Conservation (phyloP, 352 stramenopile genomes). For the Phytophthora lateralis region DNA sequence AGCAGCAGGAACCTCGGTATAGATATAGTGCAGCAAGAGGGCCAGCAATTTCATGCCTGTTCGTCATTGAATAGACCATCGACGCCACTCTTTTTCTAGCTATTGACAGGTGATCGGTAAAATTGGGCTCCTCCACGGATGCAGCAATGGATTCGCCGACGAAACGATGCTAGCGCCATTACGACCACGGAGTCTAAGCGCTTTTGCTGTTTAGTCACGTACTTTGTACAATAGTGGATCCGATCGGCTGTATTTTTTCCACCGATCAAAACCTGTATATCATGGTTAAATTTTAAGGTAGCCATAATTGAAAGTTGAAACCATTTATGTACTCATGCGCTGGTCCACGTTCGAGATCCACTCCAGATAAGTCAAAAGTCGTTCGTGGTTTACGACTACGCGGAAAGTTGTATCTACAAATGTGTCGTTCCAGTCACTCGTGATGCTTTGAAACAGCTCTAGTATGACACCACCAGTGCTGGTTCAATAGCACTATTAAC, state of each 20-base stretch:
- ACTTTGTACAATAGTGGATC: neutral
- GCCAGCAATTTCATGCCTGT: neutral
- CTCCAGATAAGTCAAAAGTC: neutral
- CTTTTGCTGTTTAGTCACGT: neutral
- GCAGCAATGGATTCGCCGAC: neutral
- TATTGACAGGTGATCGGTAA: too few species aligned
- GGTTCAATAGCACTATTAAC: neutral
- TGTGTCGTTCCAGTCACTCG: neutral
- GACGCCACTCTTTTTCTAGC: neutral
- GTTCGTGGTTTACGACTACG: neutral
- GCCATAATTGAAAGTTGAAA: conserved; percentile 3
- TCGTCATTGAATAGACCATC: neutral
- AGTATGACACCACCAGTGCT: conserved; percentile 16
- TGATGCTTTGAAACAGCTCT: conserved; percentile 8
- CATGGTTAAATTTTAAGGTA: neutral
- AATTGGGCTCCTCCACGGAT: neutral
- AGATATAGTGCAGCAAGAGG: neutral
- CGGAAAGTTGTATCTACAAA: conserved; percentile 6
- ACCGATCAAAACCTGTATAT: neutral
- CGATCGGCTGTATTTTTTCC: neutral
- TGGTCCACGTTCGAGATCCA: neutral
- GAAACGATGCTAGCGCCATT: neutral
- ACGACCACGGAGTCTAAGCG: neutral
- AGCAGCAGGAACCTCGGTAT: neutral
- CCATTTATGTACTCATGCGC: conserved; percentile 4